Evolutionary conservation across 257 asterid genomes (phyloP).

Genomic region (Thymus mandschuricus): DNA sequence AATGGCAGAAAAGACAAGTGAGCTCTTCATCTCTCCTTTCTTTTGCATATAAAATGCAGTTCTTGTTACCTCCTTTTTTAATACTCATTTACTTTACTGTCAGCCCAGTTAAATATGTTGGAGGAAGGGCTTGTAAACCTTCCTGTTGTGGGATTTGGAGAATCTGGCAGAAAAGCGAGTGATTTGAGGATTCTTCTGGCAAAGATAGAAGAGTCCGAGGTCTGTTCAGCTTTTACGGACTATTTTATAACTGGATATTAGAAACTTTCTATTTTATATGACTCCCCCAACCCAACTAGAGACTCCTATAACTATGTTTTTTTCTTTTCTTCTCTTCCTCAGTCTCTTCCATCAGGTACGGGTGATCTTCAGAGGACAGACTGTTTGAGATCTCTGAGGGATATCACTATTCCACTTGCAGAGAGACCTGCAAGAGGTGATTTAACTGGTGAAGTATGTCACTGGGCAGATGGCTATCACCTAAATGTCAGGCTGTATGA

Average conservation of each 20-base stretch:
- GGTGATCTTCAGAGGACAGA: slow-evolving; percentile 92
- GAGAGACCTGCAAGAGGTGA: slow-evolving; percentile 99
- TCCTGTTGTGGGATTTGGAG: slow-evolving; percentile 97
- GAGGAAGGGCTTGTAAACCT: slow-evolving; percentile 95
- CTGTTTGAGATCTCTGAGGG: slow-evolving; percentile 84
- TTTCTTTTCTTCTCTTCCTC: slow-evolving; percentile 35
- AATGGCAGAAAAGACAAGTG: slow-evolving; percentile 99
- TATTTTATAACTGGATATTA: slow-evolving; percentile 17
- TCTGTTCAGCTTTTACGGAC: slow-evolving; percentile 38
- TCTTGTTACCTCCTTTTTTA: slow-evolving; percentile 31
- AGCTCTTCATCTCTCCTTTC: slow-evolving; percentile 41
- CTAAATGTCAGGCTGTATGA: slow-evolving; percentile 88
- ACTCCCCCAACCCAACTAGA: slow-evolving; percentile 1
- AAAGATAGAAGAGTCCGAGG: slow-evolving; percentile 98
- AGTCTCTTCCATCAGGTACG: slow-evolving; percentile 88
- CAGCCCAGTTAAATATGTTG: slow-evolving; percentile 96
- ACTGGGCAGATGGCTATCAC: slow-evolving; percentile 99
- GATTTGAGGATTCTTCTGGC: slow-evolving; percentile 87
- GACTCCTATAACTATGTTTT: slow-evolving; percentile 14
- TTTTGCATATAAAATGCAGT: neutral
- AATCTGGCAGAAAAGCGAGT: slow-evolving; percentile 84
- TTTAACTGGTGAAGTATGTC: slow-evolving; percentile 98
- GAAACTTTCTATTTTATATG: slow-evolving; percentile 17
- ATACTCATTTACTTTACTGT: slow-evolving; percentile 55
- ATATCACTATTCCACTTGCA: slow-evolving; percentile 79